A percentile compares a stretch with the other conserved stretches of the same genome.
Evolutionary conservation across 495 filamentous ascomycete genomes (phyloP).

Genomic region (Gamarada debralockiae): DNA sequence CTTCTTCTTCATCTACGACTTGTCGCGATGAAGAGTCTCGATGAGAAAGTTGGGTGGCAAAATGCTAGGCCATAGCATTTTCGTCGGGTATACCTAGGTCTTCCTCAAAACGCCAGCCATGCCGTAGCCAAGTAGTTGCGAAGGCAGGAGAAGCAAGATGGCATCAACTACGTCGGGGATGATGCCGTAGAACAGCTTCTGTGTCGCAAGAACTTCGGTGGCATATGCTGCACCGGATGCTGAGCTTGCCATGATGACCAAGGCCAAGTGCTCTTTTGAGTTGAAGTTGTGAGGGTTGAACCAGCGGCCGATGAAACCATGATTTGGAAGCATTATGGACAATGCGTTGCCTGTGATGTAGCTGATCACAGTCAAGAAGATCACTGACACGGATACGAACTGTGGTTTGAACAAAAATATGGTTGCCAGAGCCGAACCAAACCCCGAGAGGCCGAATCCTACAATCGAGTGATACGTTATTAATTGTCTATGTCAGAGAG

Average conservation of each 20-base stretch:
- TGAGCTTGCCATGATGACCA: slow-evolving; percentile 65
- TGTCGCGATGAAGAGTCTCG: slow-evolving; percentile 32
- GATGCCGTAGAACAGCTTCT: slow-evolving; percentile 41
- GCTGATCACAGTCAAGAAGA: slow-evolving; percentile 38
- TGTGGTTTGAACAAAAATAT: slow-evolving; percentile 48
- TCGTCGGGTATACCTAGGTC: slow-evolving; percentile 48
- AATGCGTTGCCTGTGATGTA: slow-evolving; percentile 14
- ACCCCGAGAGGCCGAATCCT: neutral
- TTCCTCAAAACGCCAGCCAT: slow-evolving; percentile 49
- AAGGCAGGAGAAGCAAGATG: slow-evolving; percentile 38
- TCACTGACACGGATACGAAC: slow-evolving; percentile 33
- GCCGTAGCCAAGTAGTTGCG: slow-evolving; percentile 50
- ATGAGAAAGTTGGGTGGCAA: slow-evolving; percentile 38
- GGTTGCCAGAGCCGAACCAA: slow-evolving; percentile 1
- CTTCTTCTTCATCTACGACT: slow-evolving; percentile 13
- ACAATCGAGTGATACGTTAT: too few species aligned
- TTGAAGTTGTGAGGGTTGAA: slow-evolving; percentile 73
- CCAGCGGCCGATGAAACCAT: slow-evolving; percentile 30
- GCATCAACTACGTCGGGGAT: slow-evolving; percentile 30
- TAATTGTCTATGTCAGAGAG: too few species aligned
- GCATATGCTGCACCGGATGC: slow-evolving; percentile 32
- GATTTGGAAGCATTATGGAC: slow-evolving; percentile 23
- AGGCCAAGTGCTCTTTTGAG: slow-evolving; percentile 72
- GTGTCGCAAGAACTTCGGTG: slow-evolving; percentile 36
- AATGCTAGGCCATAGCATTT: slow-evolving; percentile 42